Evolutionary conservation across 1,284 basidiomycete genomes (phyloP).

Genomic region (Moniliella sp.): DNA sequence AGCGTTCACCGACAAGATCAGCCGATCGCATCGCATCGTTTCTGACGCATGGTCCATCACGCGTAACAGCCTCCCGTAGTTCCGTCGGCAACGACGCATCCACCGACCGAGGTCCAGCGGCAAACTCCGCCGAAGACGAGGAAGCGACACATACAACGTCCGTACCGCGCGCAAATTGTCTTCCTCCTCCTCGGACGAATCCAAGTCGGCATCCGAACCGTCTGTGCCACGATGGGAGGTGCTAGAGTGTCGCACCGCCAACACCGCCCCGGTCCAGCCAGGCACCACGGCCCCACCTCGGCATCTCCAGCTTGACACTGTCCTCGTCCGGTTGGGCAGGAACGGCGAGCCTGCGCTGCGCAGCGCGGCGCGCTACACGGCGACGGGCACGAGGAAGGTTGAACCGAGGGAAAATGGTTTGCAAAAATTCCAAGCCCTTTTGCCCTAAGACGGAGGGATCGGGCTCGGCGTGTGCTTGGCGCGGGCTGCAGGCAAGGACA

Average conservation of each 20-base stretch:
- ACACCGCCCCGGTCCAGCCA: conserved; percentile 1
- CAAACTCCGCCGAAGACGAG: too few relatives aligned
- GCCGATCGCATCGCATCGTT: conserved; percentile 11
- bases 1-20: conserved; percentile 15
- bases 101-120: too few relatives aligned
- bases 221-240: too few relatives aligned
- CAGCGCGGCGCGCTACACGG: background rate
- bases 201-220: background rate
- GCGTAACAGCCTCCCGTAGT: conserved; percentile 16
- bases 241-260: too few relatives aligned
- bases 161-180: background rate
- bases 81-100: conserved; percentile 1
- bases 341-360: background rate
- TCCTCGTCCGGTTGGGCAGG: background rate
- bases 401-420: background rate
- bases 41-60: conserved; percentile 22
- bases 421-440: background rate
- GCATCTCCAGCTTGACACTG: background rate
- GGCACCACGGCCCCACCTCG: too few relatives aligned
- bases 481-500: too few relatives aligned
- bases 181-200: background rate
- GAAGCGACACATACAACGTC: background rate
- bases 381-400: background rate
- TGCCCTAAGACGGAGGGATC: background rate
- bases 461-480: too few relatives aligned